A percentile compares a stretch with the other conserved stretches of the same genome.
Evolutionary conservation across 768 basidiomycete genomes (phyloP).

Genomic region (Hygrophorus pudorinus): DNA sequence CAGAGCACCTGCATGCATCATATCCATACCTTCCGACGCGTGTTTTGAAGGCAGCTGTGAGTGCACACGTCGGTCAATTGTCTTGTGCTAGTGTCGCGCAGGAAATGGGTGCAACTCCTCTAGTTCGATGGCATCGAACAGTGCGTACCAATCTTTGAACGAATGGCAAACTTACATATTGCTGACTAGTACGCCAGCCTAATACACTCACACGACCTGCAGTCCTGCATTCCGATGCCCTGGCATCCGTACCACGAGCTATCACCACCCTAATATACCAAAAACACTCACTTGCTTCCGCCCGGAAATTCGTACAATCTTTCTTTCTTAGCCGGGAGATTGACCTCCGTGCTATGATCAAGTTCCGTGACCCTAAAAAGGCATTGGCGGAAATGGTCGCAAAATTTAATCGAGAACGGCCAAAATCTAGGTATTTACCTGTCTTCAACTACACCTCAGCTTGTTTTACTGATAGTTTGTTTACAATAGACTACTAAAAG

Average conservation of each 20-base stretch:
- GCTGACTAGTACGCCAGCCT: conserved; percentile 24
- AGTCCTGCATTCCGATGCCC: conserved; percentile 73
- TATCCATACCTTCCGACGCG: conserved; percentile 91
- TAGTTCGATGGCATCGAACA: conserved; percentile 75
- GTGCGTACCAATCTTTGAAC: conserved; percentile 30
- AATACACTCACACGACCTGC: conserved; percentile 35
- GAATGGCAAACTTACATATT: conserved; percentile 1
- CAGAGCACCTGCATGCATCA: conserved; percentile 69
- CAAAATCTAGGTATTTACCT: conserved; percentile 50
- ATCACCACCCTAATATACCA: conserved; percentile 86
- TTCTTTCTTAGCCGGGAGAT: conserved; percentile 83
- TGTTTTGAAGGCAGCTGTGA: conserved; percentile 84
- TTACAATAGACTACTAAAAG: conserved; percentile 66
- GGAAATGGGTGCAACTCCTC: conserved; percentile 70
- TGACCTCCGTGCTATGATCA: conserved; percentile 70
- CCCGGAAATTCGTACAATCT: conserved; percentile 82
- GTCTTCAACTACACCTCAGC: neutral
- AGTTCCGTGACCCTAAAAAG: conserved; percentile 75
- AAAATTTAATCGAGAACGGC: conserved; percentile 55
- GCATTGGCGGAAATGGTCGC: conserved; percentile 64
- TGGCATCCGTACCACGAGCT: conserved; percentile 80
- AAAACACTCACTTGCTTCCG: conserved; percentile 72
- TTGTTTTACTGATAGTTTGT: neutral
- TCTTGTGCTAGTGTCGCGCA: conserved; percentile 79
- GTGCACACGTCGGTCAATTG: conserved; percentile 81